Evolutionary conservation across 805 yeast species (phyloP), one percentile per base, ranked within the genome.

Genomic region (Tetrapisispora nanseiensis): DNA sequence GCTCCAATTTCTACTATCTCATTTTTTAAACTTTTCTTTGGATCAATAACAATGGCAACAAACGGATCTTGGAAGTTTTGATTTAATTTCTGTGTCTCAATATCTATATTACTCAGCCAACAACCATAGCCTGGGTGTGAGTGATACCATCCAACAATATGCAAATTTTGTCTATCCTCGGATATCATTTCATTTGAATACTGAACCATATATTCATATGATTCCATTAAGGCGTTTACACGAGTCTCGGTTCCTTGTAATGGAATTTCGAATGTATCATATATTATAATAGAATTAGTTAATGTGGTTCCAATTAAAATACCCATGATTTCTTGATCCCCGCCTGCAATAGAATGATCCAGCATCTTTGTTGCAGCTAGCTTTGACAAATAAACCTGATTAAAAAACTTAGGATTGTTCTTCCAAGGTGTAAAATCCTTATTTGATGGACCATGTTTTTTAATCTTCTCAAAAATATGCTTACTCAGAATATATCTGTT

Each of bases 91-190:
- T 90, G 97, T 0, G 97, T 90, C 35, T 84, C 80, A 27, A 92
- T 95, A 62, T 90, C 97, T 31, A 90, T 86, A 4, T 92, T 94
- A 42, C 92, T 80, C 34, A 90, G 63, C 96, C 97, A 90, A 60
- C 97, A 89, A 15, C 96, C 97, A 61, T 87, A 90, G 0, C 96
- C 95, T 0, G 98, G 98, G 61, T 90, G 98, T 71, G 97, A 86
- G 62, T 90, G 98, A 63, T 92, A 90, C 98, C 98, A 90, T 9
- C 98, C 98, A 13, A 92, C 85, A 19, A 90, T 82, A 51, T 83
- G 74, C 7, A 28, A 33, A 2, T 24, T 5, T 22, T 11, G 13
- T n/a, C 57, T 46, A n/a, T 74, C 61, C 1, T 75, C 76, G 61
- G 54, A 75, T 59, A 33, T 71, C 66, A 58, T 46, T 27, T 55